A percentile compares a stretch with the other conserved stretches of the same genome.
Evolutionary conservation across 2,329 filamentous ascomycete genomes (phyloP).

Genomic region (Penicillium sp.): DNA sequence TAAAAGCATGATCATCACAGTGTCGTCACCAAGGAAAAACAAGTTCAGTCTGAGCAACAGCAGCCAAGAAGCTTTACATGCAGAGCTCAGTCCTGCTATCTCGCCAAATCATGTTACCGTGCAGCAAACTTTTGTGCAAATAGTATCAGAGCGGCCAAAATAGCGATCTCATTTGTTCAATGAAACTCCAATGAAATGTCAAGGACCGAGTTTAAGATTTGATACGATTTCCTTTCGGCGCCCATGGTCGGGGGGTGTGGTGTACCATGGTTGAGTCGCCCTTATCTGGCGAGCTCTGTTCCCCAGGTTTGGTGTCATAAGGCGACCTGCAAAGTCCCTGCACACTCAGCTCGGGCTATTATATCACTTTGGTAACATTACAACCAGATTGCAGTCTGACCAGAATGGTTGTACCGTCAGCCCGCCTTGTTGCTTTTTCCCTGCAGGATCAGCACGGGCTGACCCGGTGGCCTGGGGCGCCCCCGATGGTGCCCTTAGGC

Average conservation of each 20-base stretch:
- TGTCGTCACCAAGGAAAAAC: neutral
- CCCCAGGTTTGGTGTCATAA: neutral
- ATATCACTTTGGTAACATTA: neutral
- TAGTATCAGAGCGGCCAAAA: constrained; percentile 2
- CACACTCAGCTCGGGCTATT: neutral
- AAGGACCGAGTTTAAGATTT: neutral
- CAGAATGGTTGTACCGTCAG: neutral
- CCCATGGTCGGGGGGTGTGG: neutral
- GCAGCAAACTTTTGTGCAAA: constrained; percentile 10
- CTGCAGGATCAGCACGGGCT: neutral
- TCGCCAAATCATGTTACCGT: constrained; percentile 9
- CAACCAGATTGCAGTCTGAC: neutral
- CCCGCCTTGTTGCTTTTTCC: neutral
- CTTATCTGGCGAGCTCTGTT: neutral
- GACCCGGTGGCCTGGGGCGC: neutral
- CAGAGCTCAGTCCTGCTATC: neutral
- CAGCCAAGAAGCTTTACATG: constrained; percentile 11
- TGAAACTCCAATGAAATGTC: too few relatives aligned
- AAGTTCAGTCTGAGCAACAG: constrained; percentile 3
- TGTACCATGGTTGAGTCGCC: neutral
- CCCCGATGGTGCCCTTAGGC: neutral
- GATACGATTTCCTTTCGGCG: neutral
- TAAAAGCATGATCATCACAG: constrained; percentile 2
- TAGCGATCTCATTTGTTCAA: neutral
- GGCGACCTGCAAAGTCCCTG: neutral